Evolutionary conservation across 208 protist genomes (phyloP), one percentile per base, ranked within the genome.

Genomic region (Angomonas ambiguus): DNA sequence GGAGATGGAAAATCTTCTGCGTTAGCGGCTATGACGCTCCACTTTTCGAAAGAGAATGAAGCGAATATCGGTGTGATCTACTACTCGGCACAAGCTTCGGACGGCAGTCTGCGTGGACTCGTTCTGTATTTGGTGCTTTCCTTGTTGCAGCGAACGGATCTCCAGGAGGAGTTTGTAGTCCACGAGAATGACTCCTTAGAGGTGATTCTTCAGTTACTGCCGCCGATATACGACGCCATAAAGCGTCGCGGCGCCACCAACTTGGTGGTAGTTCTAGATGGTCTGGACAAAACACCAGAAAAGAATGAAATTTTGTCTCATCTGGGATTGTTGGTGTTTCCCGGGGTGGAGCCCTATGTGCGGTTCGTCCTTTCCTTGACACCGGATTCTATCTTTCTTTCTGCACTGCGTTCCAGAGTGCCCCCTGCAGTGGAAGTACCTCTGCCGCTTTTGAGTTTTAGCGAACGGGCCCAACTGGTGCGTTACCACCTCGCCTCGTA

Each of bases 1-100:
- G 87, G 85, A 20, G 76, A 87, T 60, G 90, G 90, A 13, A 88
- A 89, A 64, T 93, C 87, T 0, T 85, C 83, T 1, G 74, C 82
- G 3, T 28, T 84, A 35, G 87, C 90, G 0, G 75, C 80, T 0
- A 38, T 93, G 16, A 53, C 68, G 16, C 51, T 77, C 33, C 72
- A 77, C 28, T 45, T 92, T 2, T 42, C 69, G 5, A 2, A 66
- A 13, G 62, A 74, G 16, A 65, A 64, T n/a, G 49, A 61, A n/a
- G 64, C 63, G 5, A 75, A 76, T 64, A 28, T 63, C 28, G 13
- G 53, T 1, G 65, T 53, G 0, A 33, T 91, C n/a, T 88, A 84
- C 59, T 92, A 86, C 69, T 69, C 88, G 8, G 51, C 70, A 2
- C 83, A 92, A 61, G 87, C 80, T 1, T 49, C 80, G 25, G 82